phyloP scores from a whole-genome alignment of 2,329 filamentous ascomycete species.

The Cercospora nicotianae region DNA sequence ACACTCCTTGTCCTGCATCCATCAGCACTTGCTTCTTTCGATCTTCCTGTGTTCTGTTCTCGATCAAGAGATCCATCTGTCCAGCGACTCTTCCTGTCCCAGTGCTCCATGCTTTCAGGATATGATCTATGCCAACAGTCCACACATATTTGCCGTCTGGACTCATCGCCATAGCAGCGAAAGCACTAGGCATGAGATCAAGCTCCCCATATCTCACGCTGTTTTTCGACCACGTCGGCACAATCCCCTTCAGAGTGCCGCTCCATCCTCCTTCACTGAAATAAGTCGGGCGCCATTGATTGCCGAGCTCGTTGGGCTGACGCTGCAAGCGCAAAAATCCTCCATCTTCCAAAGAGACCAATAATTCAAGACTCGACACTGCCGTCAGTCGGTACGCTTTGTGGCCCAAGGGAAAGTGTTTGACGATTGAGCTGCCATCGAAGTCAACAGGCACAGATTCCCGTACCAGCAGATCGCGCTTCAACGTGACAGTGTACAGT shows the following conservation, averaged over 20 bases:
- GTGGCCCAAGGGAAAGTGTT: constrained; percentile 73
- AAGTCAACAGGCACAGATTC: constrained; percentile 60
- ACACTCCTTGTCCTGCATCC: constrained; percentile 73
- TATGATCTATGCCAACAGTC: constrained; percentile 86
- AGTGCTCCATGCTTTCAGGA: constrained; percentile 85
- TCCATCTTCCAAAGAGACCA: constrained; percentile 80
- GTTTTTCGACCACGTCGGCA: constrained; percentile 62
- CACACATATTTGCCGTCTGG: constrained; percentile 60
- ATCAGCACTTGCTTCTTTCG: constrained; percentile 58
- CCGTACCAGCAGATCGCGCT: constrained; percentile 77
- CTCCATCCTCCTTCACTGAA: constrained; percentile 72
- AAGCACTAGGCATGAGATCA: constrained; percentile 67
- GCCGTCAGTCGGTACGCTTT: constrained; percentile 79
- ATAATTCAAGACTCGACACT: constrained; percentile 68
- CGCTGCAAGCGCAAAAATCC: constrained; percentile 70
- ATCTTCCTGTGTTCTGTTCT: constrained; percentile 46
- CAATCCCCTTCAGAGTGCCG: constrained; percentile 60
- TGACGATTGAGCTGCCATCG: constrained; percentile 73
- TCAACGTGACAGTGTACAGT: constrained; percentile 79
- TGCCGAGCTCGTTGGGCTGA: constrained; percentile 54
- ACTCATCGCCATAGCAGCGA: constrained; percentile 58
- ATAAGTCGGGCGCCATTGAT: constrained; percentile 67
- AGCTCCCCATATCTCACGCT: constrained; percentile 64
- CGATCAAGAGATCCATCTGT: constrained; percentile 74
- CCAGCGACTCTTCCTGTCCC: constrained; percentile 74